Evolutionary conservation across 352 stramenopile species (phyloP), one percentile per base, ranked within the genome.

Genomic region (Pythium oligandrum): DNA sequence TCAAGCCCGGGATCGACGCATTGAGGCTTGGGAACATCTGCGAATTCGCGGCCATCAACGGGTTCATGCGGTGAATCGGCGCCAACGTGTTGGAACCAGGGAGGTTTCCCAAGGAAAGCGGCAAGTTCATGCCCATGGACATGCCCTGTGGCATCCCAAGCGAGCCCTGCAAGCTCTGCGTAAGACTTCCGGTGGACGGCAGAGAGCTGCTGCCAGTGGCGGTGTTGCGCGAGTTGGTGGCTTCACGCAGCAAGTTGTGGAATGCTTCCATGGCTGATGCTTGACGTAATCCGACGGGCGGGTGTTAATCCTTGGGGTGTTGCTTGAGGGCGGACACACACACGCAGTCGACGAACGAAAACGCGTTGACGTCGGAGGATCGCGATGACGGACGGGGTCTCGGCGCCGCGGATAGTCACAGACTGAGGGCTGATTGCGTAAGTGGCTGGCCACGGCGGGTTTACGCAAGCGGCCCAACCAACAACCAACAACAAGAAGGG

Each of bases 161-260:
- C 9, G 37, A 52, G 35, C 64, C 65, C 35, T 77, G 64, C 39
- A 77, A 52, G 30, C 63, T 56, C 51, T 71, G 66, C 6, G 70
- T 70, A 11, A 82, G 62, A 11, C 66, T 77, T 1, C 54, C 59
- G 1, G 63, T 53, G 0, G 69, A 66, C 0, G 66, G 36, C 57
- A 37, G 66, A 26, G 53, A 36, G 51, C 33, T 61, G 48, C 53
- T 55, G n/a, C 31, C 53, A 31, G 31, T 43, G 44, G 37, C 48
- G 51, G 53, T 60, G 52, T 71, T 78, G 62, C 77, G 80, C 45
- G 80, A 66, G 63, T 73, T 80, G 9, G 72, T 68, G 8, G 79
- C 75, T 53, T 90, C 78, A 35, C 78, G 77, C 44, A 90, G 66
- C 34, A 90, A 59, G 60, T 90, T 90, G 55, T 90, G 76, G 63